Evolutionary conservation across 140 eudicot species (phyloP).

Genomic region (Oenanthe javanica): DNA sequence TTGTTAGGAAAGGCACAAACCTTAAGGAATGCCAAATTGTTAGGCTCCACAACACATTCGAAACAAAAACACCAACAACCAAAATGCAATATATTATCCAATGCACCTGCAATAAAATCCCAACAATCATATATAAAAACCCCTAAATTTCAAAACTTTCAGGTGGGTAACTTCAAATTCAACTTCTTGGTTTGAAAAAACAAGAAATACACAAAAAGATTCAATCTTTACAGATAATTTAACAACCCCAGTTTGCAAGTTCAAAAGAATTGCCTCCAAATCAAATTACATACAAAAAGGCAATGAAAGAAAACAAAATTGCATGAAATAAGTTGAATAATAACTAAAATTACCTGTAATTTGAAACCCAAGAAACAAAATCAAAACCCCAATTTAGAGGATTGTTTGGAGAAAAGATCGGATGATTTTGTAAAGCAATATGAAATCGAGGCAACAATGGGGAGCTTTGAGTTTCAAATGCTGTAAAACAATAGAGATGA

Average conservation of each 20-base stretch:
- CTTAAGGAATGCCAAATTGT: not conserved
- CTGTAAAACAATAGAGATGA: not conserved
- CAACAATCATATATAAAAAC: not conserved
- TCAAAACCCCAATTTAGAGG: not conserved
- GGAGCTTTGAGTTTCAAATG: not conserved
- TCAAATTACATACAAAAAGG: not conserved
- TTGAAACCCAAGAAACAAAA: not conserved
- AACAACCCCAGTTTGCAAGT: not conserved
- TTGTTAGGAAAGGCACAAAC: too few relatives aligned
- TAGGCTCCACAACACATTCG: not conserved
- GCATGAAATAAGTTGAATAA: not conserved
- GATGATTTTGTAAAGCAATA: not conserved
- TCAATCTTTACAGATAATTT: not conserved
- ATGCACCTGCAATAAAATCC: not conserved
- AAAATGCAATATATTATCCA: not conserved
- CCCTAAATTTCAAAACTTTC: not conserved
- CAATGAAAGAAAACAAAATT: not conserved
- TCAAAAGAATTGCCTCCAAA: not conserved
- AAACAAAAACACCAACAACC: not conserved
- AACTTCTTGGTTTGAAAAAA: not conserved
- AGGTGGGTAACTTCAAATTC: not conserved
- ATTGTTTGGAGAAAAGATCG: not conserved
- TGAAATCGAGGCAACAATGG: not conserved
- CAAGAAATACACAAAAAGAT: not conserved
- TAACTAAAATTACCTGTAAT: not conserved